Base-by-base conservation (phyloP, 768 basidiomycete genomes). In the Auriscalpium orientale region DNA sequence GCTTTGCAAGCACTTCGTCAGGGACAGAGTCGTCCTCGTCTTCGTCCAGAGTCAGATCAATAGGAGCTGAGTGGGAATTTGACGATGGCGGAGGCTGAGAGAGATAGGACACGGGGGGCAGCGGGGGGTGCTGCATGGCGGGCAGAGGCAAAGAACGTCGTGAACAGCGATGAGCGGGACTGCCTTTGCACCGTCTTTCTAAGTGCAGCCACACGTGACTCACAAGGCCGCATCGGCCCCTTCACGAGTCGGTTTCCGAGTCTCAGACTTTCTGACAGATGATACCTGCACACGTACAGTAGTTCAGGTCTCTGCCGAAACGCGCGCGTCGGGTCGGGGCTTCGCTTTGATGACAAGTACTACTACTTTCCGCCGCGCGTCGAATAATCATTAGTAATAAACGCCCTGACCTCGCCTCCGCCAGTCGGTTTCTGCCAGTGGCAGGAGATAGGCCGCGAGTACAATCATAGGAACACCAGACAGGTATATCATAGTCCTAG, bases 41-140 rank as follows among this genome's bases (percentile, higher is more conserved):
- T 68, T 87, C 85, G 70, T 85, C 86, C 58, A 74, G 72, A 22
- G 85, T 88, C 58, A 89, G 76, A 74, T 88, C 87, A 67, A 89
- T 89, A 62, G 77, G 80, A 62, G 79, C 74, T 13, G 77, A 72
- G 60, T 76, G 74, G 56, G 71, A 70, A 57, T 74, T 69, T 20
- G 71, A 67, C 9, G 71, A 72, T 47, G 21, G 35, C 40, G 49
- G 54, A 44, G 43, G 62, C 56, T 18, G 59, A 36, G 20, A 36
- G 28, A 22, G 53, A 36, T 22, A 34, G 22, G 10, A 37, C 8
- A 18, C 50, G 55, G 37, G 49, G 2, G 53, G 28, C 50, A 34
- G 51, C 2, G 18, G 54, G 51, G 38, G 21, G 18, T 50, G 35
- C 54, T 59, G 58, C 46, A 59, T 54, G 13, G 53, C 38, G 50